Conservation (phyloP, 176 grass and related monocot genomes). For the Rhynchospora breviuscula region DNA sequence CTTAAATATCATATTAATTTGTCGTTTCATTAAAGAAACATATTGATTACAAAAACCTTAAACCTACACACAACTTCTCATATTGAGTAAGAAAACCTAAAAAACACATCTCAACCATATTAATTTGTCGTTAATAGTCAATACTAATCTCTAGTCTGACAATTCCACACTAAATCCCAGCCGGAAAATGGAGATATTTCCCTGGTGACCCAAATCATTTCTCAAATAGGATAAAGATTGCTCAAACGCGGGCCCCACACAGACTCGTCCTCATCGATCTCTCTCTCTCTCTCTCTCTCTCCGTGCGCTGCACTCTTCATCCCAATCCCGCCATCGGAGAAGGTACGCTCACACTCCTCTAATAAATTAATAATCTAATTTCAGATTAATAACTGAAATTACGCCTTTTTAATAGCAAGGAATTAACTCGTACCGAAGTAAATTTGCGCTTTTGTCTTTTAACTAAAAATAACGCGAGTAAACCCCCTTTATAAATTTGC, state of each 20-base stretch:
- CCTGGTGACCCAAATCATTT: not conserved
- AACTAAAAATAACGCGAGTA: not conserved
- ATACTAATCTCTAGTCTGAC: too few relatives aligned
- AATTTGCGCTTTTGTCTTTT: not conserved
- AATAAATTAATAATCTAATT: too few relatives aligned
- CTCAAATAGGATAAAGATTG: not conserved
- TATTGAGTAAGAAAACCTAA: too few relatives aligned
- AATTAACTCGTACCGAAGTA: not conserved
- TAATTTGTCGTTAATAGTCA: too few relatives aligned
- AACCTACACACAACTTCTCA: too few relatives aligned
- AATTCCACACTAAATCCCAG: not conserved
- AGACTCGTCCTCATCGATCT: not conserved
- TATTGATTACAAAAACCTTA: too few relatives aligned
- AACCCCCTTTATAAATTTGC: too few relatives aligned
- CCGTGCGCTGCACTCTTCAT: not conserved
- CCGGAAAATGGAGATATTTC: not conserved
- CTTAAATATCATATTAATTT: too few relatives aligned
- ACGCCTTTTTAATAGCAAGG: too few relatives aligned
- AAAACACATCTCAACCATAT: too few relatives aligned
- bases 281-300: not conserved
- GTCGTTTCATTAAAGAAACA: too few relatives aligned
- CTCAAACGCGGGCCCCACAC: not conserved
- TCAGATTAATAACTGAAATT: not conserved
- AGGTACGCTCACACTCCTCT: not conserved
- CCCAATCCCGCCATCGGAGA: not conserved